Percentiles rank a stretch among this genome's conserved stretches.
Conservation (phyloP, 257 asterid genomes). For the Verbena officinalis region DNA sequence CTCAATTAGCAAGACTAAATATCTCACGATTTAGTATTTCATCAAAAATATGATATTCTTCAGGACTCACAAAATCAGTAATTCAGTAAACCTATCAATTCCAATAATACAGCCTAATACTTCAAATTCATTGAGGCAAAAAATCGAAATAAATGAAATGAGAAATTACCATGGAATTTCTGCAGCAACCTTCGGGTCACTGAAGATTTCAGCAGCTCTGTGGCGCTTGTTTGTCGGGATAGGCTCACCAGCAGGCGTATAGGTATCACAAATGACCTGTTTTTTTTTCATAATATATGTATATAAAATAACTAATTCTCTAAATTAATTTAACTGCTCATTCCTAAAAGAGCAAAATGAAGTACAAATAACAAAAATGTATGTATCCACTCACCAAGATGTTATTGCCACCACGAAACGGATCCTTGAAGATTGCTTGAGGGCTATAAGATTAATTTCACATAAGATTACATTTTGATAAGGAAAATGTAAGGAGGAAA, state of each 20-base stretch:
- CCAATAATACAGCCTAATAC: too few species aligned
- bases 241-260: constrained; percentile 96
- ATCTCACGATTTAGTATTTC: too few species aligned
- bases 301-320: neutral
- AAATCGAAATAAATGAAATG: neutral
- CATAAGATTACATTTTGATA: constrained; percentile 18
- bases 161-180: constrained; percentile 86
- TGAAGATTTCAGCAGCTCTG: constrained; percentile 87
- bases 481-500: neutral
- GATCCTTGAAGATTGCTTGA: constrained; percentile 98
- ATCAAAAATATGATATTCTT: too few species aligned
- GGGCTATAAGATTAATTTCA: constrained; percentile 55
- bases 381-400: constrained; percentile 67
- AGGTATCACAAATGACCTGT: constrained; percentile 92
- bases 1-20: too few species aligned
- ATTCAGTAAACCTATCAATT: too few species aligned
- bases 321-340: neutral
- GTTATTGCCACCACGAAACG: constrained; percentile 97
- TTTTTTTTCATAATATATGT: constrained; percentile 33
- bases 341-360: neutral
- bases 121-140: too few species aligned
- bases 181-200: constrained; percentile 70
- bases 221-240: constrained; percentile 94
- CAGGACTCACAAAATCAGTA: too few species aligned
- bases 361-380: constrained; percentile 4